Evolutionary conservation across 805 yeast species (phyloP).

Genomic region (Cyberlindnera americana): DNA sequence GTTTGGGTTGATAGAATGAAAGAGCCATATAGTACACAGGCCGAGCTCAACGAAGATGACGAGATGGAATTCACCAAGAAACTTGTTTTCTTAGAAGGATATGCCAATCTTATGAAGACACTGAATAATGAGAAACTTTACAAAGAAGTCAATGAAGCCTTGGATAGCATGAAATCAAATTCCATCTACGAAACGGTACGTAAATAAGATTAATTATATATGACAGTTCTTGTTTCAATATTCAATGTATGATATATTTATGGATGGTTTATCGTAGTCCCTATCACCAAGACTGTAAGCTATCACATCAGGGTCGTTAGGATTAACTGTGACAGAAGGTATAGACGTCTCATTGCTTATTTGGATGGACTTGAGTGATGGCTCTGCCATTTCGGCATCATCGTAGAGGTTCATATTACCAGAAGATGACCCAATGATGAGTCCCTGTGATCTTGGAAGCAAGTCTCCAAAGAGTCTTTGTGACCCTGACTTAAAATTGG

Average conservation of each 20-base stretch:
- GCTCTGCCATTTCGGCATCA: slow-evolving; percentile 25
- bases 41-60: not conserved
- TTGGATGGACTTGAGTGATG: not conserved
- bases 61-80: slow-evolving; percentile 11
- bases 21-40: not conserved
- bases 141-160: slow-evolving; percentile 2
- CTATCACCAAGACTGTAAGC: slow-evolving; percentile 22
- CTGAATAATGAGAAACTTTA: slow-evolving; percentile 2
- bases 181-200: slow-evolving; percentile 7
- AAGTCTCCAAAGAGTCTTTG: slow-evolving; percentile 27
- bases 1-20: slow-evolving; percentile 19
- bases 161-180: slow-evolving; percentile 5
- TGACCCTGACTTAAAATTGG: slow-evolving; percentile 11
- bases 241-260: slow-evolving; percentile 8
- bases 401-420: slow-evolving; percentile 22
- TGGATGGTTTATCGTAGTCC: slow-evolving; percentile 7
- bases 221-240: too few relatives aligned
- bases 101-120: slow-evolving; percentile 11
- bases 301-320: slow-evolving; percentile 16
- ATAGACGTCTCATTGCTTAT: slow-evolving; percentile 11
- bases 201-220: too few relatives aligned
- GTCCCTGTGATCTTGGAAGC: slow-evolving; percentile 23
- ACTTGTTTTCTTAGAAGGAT: slow-evolving; percentile 20
- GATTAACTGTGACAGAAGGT: slow-evolving; percentile 16
- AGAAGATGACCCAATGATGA: slow-evolving; percentile 27